These are phyloP conservation scores for Cordyceps farinosa DNA, from an alignment of 2,329 filamentous ascomycete genomes.

Conservation along the genomic window DNA sequence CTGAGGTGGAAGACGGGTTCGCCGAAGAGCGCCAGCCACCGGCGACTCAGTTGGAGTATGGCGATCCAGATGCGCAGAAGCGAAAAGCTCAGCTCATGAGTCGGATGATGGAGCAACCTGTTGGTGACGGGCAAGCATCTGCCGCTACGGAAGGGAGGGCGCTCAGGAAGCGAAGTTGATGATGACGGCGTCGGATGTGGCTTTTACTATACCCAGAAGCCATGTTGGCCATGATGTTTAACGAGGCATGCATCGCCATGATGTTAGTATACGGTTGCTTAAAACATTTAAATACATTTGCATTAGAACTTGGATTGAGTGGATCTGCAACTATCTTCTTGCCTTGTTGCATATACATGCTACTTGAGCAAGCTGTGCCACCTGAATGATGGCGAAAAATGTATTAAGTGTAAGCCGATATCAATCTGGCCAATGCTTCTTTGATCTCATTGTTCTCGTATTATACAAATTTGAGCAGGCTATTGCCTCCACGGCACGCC, in stretches of 20 bases:
- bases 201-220: constrained; percentile 1
- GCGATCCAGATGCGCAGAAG: constrained; percentile 46
- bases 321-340: background rate
- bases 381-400: background rate
- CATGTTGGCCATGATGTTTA: background rate
- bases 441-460: constrained; percentile 11
- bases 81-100: constrained; percentile 43
- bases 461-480: constrained; percentile 6
- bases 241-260: background rate
- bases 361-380: background rate
- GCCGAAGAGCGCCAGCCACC: constrained; percentile 35
- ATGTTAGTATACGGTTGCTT: background rate
- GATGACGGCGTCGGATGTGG: background rate
- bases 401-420: constrained; percentile 2
- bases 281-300: background rate
- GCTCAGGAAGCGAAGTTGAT: constrained; percentile 12
- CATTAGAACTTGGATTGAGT: background rate
- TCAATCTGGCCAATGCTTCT: constrained; percentile 13
- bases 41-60: constrained; percentile 52
- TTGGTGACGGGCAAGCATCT: background rate
- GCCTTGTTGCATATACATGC: background rate
- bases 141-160: background rate
- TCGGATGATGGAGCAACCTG: constrained; percentile 36
- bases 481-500: background rate
- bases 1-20: constrained; percentile 23